Evolutionary conservation across 352 stramenopile genomes (phyloP), one percentile per base, ranked within the genome.

Genomic region (Globisporangium nunn): DNA sequence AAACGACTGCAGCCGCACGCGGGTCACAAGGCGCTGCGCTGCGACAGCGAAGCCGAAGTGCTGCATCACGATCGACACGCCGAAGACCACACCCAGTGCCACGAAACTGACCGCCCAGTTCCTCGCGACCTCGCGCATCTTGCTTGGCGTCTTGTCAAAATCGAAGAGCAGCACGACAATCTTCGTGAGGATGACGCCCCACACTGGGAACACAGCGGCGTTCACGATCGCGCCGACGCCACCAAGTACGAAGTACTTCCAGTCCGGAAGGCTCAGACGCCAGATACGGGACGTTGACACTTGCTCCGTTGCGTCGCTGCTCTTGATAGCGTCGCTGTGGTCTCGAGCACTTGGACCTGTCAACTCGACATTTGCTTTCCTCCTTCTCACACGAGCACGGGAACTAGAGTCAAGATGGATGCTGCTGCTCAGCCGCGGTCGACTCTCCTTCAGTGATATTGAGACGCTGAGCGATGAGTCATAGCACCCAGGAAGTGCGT

Each of bases 31-130:
- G 1, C 66, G 56, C 49, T 81, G 67, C 6, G 70, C 70, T 14
- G 74, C 71, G 10, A 86, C 64, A 1, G 57, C 72, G 23, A 91
- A 91, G 15, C 69, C 65, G 39, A 79, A 87, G 47, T 78, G 44
- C 50, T 86, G 66, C 18, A 69, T 64, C 14, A 78, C 56, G 45
- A 72, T 76, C 6, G 73, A 78, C 6, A 64, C 30, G 8, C 59
- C 68, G 43, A 75, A 85, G 0, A 72, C 45, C 1, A 82, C 51
- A 6, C 56, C 75, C 3, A 91, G 55, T 11, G 28, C 15, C 10
- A 85, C 12, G 51, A 81, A 78, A 14, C 57, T 58, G 2, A 72
- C 41, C 3, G 68, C 70, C 54, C 62, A 73, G 45, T 74, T 64
- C 14, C 66, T 58, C 6, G 71, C 71, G 23, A 67, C 59, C 8